A percentile compares a stretch with the other conserved stretches of the same genome.
Evolutionary conservation across 1,139 yeast species (phyloP).

Genomic region (Hyphopichia wangnamkhiaoensis): DNA sequence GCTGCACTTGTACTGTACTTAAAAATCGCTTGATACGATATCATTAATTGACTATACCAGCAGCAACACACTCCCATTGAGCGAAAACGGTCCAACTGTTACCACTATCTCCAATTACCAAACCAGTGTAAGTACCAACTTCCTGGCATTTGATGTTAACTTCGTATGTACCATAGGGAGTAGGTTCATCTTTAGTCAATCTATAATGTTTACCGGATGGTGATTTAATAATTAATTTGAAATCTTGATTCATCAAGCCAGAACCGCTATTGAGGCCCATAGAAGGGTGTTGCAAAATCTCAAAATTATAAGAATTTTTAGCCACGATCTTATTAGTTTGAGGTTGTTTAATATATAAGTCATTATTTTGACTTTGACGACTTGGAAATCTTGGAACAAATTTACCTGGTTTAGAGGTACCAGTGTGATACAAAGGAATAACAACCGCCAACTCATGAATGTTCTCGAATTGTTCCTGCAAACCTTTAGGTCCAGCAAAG

Average conservation of each 20-base stretch:
- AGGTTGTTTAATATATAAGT: slow-evolving; percentile 81
- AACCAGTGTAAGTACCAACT: slow-evolving; percentile 78
- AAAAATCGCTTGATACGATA: not conserved
- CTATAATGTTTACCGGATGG: slow-evolving; percentile 81
- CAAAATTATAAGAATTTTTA: slow-evolving; percentile 65
- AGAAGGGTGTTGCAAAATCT: slow-evolving; percentile 64
- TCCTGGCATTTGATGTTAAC: slow-evolving; percentile 63
- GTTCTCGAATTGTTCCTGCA: slow-evolving; percentile 58
- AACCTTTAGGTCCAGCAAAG: slow-evolving; percentile 70
- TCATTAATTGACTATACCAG: slow-evolving; percentile 15
- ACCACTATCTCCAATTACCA: slow-evolving; percentile 78
- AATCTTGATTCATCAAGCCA: slow-evolving; percentile 43
- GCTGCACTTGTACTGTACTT: not conserved
- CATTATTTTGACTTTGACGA: slow-evolving; percentile 66
- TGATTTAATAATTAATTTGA: slow-evolving; percentile 70
- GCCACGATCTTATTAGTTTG: slow-evolving; percentile 65
- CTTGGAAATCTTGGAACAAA: slow-evolving; percentile 79
- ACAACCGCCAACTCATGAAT: slow-evolving; percentile 74
- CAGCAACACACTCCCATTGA: slow-evolving; percentile 73
- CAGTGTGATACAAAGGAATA: slow-evolving; percentile 76
- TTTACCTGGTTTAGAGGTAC: slow-evolving; percentile 52
- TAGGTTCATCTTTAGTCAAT: slow-evolving; percentile 49
- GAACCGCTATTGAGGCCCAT: slow-evolving; percentile 45
- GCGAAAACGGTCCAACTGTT: slow-evolving; percentile 89
- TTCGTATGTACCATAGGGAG: slow-evolving; percentile 59